Evolutionary conservation across 768 basidiomycete species (phyloP).

Genomic region (Xerocomellus amylosporus): DNA sequence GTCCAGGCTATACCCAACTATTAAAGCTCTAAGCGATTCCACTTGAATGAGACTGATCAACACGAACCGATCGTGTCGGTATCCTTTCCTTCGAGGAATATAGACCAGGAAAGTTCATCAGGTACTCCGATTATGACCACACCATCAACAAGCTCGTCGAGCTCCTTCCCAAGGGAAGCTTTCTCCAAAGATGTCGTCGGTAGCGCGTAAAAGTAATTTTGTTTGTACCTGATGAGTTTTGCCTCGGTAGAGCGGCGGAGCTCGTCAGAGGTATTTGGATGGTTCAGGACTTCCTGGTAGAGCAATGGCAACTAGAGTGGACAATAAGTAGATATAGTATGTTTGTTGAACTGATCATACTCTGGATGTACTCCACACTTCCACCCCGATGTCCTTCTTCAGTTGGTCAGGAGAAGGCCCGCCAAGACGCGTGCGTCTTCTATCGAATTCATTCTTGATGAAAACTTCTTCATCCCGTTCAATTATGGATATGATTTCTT

Average conservation of each 20-base stretch:
- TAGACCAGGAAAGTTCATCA: slow-evolving; percentile 80
- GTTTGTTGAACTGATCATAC: slow-evolving; percentile 34
- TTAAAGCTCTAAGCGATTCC: slow-evolving; percentile 1
- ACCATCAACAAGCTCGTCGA: slow-evolving; percentile 72
- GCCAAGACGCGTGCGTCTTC: slow-evolving; percentile 73
- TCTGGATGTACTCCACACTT: slow-evolving; percentile 60
- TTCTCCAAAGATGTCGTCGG: slow-evolving; percentile 47
- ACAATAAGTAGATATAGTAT: slow-evolving; percentile 8
- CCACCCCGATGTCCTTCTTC: slow-evolving; percentile 61
- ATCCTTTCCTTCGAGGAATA: slow-evolving; percentile 74
- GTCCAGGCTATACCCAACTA: slow-evolving; percentile 61
- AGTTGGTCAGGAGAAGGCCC: slow-evolving; percentile 58
- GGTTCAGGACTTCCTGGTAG: slow-evolving; percentile 79
- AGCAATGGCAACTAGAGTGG: slow-evolving; percentile 59
- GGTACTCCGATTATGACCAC: slow-evolving; percentile 71
- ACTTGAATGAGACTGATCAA: slow-evolving; percentile 1
- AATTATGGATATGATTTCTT: slow-evolving; percentile 64
- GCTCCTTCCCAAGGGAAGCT: slow-evolving; percentile 48
- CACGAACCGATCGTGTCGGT: slow-evolving; percentile 60
- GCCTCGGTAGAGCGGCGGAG: slow-evolving; percentile 75
- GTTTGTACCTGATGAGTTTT: slow-evolving; percentile 66
- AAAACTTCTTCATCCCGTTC: slow-evolving; percentile 61
- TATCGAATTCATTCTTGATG: slow-evolving; percentile 68
- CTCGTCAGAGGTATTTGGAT: slow-evolving; percentile 74
- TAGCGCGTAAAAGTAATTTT: slow-evolving; percentile 58